Base-by-base conservation (phyloP, 176 grass and related monocot genomes). In the Avena insularis region DNA sequence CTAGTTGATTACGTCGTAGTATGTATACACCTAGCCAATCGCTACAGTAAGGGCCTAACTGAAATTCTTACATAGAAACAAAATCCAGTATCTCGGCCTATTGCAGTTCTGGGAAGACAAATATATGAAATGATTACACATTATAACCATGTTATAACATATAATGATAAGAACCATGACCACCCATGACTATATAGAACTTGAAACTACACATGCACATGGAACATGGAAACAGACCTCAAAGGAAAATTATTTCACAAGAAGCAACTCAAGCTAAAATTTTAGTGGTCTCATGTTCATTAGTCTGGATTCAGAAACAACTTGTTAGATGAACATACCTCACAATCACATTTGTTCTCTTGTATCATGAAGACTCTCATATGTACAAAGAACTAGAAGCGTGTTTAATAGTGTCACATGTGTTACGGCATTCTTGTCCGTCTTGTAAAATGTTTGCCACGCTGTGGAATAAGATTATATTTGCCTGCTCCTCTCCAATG, bases 401-500 rank as follows among this genome's bases (percentile, higher is more conserved):
- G 13, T 21, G 66, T 7, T 77, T 45, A 20, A 67, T 20, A 36
- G 69, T 20, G 50, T 2, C 48, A 56, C 58, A 50, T 75, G 33
- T 45, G 4, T 87, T 64, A 90, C 6, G 46, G 66, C 51, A 83
- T 90, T 79, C 35, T 76, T 63, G 66, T 63, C 50, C 15, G 71
- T 49, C 49, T 92, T 72, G 64, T 79, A 79, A 89, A 61, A 77
- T 86, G 86, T 78, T 80, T 90, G 14, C 59, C 29, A 89, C 29
- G 82, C 61, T 54, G 85, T 78, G 87, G 87, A 71, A 89, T 81
- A 55, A 86, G 88, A 86, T 90, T 88, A 51, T 94, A 83, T 88
- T 91, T 88, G 43, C 89, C 88, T 64, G 84, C 68, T 79, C 84
- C 91, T 90, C 75, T 84, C 92, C 83, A 87, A 38, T 94, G 92